phyloP scores from a whole-genome alignment of 352 stramenopile genomes.

The Globisporangium solare region DNA sequence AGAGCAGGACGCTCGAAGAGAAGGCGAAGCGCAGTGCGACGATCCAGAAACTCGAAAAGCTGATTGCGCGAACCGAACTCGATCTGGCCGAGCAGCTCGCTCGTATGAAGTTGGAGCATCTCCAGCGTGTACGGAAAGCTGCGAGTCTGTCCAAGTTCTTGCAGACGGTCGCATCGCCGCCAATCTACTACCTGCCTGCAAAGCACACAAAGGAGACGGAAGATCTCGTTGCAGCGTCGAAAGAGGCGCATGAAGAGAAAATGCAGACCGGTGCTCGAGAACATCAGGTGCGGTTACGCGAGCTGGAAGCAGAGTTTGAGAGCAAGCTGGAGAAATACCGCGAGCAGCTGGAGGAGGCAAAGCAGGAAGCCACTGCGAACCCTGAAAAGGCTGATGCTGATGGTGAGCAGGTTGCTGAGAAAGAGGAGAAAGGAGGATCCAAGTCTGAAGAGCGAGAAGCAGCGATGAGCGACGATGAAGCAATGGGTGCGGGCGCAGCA shows the following conservation, averaged over 20 bases:
- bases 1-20: constrained; percentile 44
- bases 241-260: constrained; percentile 72
- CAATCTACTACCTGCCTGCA: constrained; percentile 67
- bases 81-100: constrained; percentile 50
- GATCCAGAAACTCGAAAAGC: constrained; percentile 33
- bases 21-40: constrained; percentile 34
- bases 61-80: constrained; percentile 40
- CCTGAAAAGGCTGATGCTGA: neutral
- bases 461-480: constrained; percentile 10
- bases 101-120: constrained; percentile 52
- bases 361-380: constrained; percentile 7
- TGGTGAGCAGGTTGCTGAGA: constrained; percentile 8
- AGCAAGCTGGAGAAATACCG: constrained; percentile 44
- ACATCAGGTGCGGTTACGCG: constrained; percentile 40
- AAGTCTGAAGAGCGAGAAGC: neutral
- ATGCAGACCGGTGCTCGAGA: constrained; percentile 29
- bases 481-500: neutral
- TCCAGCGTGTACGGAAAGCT: constrained; percentile 42
- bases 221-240: constrained; percentile 59
- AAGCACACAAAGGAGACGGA: constrained; percentile 78
- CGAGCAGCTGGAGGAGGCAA: constrained; percentile 35
- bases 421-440: constrained; percentile 9
- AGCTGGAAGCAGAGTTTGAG: constrained; percentile 44
- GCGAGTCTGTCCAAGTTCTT: constrained; percentile 53
- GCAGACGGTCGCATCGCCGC: constrained; percentile 58